These are phyloP conservation scores for Candida stauntonica DNA, from an alignment of 805 yeast genomes.

Conservation along the genomic window DNA sequence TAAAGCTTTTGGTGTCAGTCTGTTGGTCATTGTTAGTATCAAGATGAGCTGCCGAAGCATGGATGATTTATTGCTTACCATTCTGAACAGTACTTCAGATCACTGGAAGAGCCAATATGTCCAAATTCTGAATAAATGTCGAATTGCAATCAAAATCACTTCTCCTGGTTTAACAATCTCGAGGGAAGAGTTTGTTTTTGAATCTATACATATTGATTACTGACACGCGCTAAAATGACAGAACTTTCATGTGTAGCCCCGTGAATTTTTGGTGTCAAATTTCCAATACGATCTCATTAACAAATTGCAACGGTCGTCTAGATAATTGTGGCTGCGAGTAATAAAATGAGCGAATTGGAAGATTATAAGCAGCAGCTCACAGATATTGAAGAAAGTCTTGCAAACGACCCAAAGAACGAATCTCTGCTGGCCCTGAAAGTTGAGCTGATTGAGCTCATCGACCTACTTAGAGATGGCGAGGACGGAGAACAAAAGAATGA, in stretches of 20 bases:
- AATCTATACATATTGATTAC: too few species aligned
- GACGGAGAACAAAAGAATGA: not conserved
- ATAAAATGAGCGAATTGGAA: constrained; percentile 18
- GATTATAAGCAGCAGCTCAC: constrained; percentile 18
- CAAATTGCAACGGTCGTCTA: too few species aligned
- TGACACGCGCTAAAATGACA: constrained; percentile 2
- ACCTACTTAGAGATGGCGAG: constrained; percentile 10
- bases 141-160: too few species aligned
- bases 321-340: too few species aligned
- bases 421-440: constrained; percentile 12
- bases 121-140: not conserved
- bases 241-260: not conserved
- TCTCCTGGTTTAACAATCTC: too few species aligned
- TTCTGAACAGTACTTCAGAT: not conserved
- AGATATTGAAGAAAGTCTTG: constrained; percentile 16
- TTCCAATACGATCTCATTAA: too few species aligned
- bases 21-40: constrained; percentile 1
- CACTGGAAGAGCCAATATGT: not conserved
- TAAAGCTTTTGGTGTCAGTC: constrained; percentile 33
- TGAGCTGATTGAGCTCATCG: constrained; percentile 17
- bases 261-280: not conserved
- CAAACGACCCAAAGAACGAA: constrained; percentile 15
- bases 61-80: not conserved
- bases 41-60: not conserved
- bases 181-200: too few species aligned